Base-by-base conservation (phyloP, 768 basidiomycete species). In the Boletus bicolor region DNA sequence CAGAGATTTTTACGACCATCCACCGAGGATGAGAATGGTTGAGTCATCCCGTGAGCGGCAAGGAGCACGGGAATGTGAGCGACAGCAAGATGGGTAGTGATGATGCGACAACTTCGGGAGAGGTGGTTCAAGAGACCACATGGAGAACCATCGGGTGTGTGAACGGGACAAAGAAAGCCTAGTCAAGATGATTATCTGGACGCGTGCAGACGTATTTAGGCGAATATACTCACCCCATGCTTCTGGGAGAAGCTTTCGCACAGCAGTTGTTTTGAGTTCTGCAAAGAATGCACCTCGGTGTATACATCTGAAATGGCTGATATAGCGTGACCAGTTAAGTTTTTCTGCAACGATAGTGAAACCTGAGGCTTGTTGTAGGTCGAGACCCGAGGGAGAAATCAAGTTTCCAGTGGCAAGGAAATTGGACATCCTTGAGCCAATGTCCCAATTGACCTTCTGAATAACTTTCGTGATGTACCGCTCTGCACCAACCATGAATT, bases 261-360 rank as follows among this genome's bases (percentile, higher is more conserved):
- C 97, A 21, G 93, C 87, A 0, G 97, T 99, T 1, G 97, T 99
- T 77, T 98, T 98, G 51, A 98, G 83, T 71, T 98, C 94, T 7
- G 95, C 91, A 69, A 99, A 99, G 83, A 99, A 99, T 37, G 97
- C 94, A 71, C 97, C 97, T 74, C 97, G 91, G 75, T 99, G 97
- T 32, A 99, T 93, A 72, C 91, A 97, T 54, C 97, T 82, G 38
- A 99, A 99, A 75, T 99, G 97, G 67, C 90, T 91, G 72, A 99
- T 93, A 72, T 98, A 99, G 37, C 97, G 93, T 63, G 91, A 87
- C 85, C 97, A 99, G 72, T 99, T 99, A 57, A 99, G 80, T 73
- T 98, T 98, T 76, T 99, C 97, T 6, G 95, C 97, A 35, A 98
- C 90, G 63, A 99, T 97, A 1, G 97, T 98, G 74, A 96, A 98